Base-by-base conservation (phyloP, 768 basidiomycete species). In the Austroboletus eburneus region DNA sequence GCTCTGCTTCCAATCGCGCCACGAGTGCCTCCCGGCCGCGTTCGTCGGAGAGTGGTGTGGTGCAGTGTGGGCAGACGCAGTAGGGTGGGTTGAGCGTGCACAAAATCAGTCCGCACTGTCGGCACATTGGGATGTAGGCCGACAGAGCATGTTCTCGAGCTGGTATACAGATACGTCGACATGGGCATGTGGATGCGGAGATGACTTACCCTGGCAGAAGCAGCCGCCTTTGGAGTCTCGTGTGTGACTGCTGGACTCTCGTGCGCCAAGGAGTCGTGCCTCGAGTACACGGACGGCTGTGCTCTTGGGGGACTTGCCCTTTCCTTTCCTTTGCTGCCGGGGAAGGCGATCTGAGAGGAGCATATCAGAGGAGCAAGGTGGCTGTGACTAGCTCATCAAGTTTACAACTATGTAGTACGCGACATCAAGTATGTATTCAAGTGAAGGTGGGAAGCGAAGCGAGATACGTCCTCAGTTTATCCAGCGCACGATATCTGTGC, bases 221-320 rank as follows among this genome's bases (percentile, higher is more conserved):
- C 85, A 87, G 0, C 84, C 83, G 4, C 80, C 78, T 33, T 74
- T 77, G 0, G 80, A 75, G 62, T 86, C 83, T 46, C 65, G 76
- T 33, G 65, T 59, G 0, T 44, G 60, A 1, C 67, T 67, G n/a
- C 61, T 61, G 3, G 68, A 57, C 13, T 57, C 60, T 14, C 58
- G 59, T 20, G 80, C 60, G 4, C 65, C 71, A n/a, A 64, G 54
- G 25, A 77, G 62, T 33, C 81, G 63, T 7, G 62, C 54, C 53
- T 84, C 80, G 16, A 86, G 68, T 20, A 50, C 55, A 4, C 63
- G 64, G 13, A 85, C 71, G 27, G 70, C 71, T 49, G 64, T 70
- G 62, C 77, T 83, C 59, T 78, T 82, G 68, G 71, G 16, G 48
- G 66, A 45, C 51, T 75, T 79, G 8, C 61, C 43, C 50, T 73